Evolutionary conservation across 2,329 filamentous ascomycete species (phyloP), one percentile per base, ranked within the genome.

Genomic region (Fonsecaea erecta): DNA sequence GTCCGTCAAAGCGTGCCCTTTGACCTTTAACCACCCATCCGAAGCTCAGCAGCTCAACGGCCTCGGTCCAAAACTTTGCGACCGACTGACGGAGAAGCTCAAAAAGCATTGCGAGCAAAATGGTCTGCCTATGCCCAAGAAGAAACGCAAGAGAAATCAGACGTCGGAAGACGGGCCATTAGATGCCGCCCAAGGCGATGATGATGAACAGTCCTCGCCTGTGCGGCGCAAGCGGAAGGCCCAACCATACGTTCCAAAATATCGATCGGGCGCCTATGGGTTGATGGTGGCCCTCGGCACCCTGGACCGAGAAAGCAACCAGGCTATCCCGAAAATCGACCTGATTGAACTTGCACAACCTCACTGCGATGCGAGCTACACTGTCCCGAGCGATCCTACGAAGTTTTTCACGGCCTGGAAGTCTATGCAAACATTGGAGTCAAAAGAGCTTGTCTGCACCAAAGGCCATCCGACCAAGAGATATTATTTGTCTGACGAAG

Each of bases 321-420:
- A 79, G 46, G 86, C 88, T 2, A 78, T 94, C 77, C 86, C 87
- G 9, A 94, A 93, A 74, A 74, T 82, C 6, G 84, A 90, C 63
- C 77, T 93, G 2, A 88, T 93, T 52, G 86, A 88, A 65, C 79
- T 83, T 12, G 90, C 90, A 0, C 89, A 94, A 72, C 85, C 85
- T 6, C 82, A 90, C 74, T 92, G 88, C 71, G 90, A 93, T 73
- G 79, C 88, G 1, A 93, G 90, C 0, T 93, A 92, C 71, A 89
- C 85, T 0, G 86, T 85, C 0, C 88, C 90, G 0, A 82, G 80
- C 46, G 88, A 91, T 60, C 81, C 89, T 0, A 88, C 83, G 11
- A 90, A 88, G 63, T 90, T 86, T 71, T 91, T 91, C 71, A 94
- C 91, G 0, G 91, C 91, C 0, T 95, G 91, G 91, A 90, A 86